A percentile compares a stretch with the other conserved stretches of the same genome.
These are phyloP conservation scores for Trichoderma sp. DNA, from an alignment of 2,329 filamentous ascomycete species.

Conservation along the genomic window DNA sequence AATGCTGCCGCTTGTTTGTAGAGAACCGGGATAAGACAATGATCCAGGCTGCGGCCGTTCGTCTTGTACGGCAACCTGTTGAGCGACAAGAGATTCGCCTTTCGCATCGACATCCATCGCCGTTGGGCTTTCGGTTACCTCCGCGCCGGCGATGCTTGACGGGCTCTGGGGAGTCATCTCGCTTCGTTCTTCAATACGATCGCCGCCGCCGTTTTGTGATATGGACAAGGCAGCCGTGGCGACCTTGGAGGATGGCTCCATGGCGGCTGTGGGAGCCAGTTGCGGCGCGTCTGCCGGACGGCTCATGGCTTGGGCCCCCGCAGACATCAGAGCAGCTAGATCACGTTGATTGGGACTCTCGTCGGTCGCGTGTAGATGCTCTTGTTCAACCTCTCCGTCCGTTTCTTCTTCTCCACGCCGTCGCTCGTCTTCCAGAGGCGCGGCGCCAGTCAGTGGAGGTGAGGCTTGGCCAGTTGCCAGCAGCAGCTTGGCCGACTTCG, in stretches of 20 bases:
- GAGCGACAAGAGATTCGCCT: slow-evolving; percentile 38
- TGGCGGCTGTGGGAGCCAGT: slow-evolving; percentile 46
- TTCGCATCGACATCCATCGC: slow-evolving; percentile 58
- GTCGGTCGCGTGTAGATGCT: slow-evolving; percentile 42
- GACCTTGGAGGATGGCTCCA: slow-evolving; percentile 45
- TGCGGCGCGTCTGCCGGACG: slow-evolving; percentile 57
- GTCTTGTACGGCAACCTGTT: slow-evolving; percentile 51
- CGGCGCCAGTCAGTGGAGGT: slow-evolving; percentile 54
- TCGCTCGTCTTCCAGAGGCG: slow-evolving; percentile 56
- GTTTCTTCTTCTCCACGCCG: slow-evolving; percentile 44
- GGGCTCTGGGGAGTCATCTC: slow-evolving; percentile 50
- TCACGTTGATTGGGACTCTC: slow-evolving; percentile 58
- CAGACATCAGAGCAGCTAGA: slow-evolving; percentile 57
- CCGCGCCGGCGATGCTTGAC: slow-evolving; percentile 45
- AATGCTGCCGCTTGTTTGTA: slow-evolving; percentile 47
- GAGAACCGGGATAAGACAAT: slow-evolving; percentile 57
- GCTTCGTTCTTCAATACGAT: slow-evolving; percentile 41
- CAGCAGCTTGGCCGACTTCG: slow-evolving; percentile 56
- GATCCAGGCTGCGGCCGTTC: slow-evolving; percentile 54
- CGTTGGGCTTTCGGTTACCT: slow-evolving; percentile 53
- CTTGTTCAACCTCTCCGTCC: slow-evolving; percentile 24
- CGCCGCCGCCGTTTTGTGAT: slow-evolving; percentile 38
- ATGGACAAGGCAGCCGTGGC: slow-evolving; percentile 37
- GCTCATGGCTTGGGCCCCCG: slow-evolving; percentile 55
- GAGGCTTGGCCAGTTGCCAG: slow-evolving; percentile 47